These are phyloP conservation scores for Apiospora phragmitis DNA, from an alignment of 2,329 filamentous ascomycete species.

Conservation along the genomic window DNA sequence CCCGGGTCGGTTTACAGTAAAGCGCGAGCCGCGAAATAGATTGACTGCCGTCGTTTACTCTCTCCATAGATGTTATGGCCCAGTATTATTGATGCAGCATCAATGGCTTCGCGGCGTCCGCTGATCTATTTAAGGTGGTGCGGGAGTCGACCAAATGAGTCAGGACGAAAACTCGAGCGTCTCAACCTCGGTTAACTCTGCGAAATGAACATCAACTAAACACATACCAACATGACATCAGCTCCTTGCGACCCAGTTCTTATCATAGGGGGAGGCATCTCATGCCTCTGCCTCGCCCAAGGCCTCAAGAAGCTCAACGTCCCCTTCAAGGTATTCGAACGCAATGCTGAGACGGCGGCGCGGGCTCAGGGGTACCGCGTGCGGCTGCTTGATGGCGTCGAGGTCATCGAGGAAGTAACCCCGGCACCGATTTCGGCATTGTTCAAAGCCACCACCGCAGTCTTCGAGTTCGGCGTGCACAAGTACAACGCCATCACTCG, in stretches of 20 bases:
- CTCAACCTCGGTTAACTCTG: too few relatives aligned
- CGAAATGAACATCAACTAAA: not conserved
- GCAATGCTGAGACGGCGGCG: constrained; percentile 29
- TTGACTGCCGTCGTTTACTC: not conserved
- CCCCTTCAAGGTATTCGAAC: constrained; percentile 38
- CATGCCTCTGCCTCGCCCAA: constrained; percentile 36
- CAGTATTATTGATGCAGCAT: not conserved
- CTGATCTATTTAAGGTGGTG: not conserved
- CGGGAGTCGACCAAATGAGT: not conserved
- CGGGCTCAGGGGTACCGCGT: constrained; percentile 40
- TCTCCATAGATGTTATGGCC: not conserved
- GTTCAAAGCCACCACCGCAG: constrained; percentile 20
- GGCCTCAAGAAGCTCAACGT: constrained; percentile 34
- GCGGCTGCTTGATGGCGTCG: constrained; percentile 26
- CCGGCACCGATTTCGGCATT: constrained; percentile 17
- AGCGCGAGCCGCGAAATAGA: not conserved
- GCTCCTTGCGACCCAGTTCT: constrained; percentile 23
- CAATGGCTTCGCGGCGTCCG: not conserved
- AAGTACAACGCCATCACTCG: constrained; percentile 15
- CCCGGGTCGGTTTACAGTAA: not conserved
- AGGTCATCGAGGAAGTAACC: constrained; percentile 19
- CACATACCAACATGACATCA: not conserved
- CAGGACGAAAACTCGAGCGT: not conserved
- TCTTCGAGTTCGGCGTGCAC: constrained; percentile 10
- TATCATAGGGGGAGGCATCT: constrained; percentile 37